Evolutionary conservation across 2,329 filamentous ascomycete species (phyloP).

Genomic region (Fusarium pseudonygamai): DNA sequence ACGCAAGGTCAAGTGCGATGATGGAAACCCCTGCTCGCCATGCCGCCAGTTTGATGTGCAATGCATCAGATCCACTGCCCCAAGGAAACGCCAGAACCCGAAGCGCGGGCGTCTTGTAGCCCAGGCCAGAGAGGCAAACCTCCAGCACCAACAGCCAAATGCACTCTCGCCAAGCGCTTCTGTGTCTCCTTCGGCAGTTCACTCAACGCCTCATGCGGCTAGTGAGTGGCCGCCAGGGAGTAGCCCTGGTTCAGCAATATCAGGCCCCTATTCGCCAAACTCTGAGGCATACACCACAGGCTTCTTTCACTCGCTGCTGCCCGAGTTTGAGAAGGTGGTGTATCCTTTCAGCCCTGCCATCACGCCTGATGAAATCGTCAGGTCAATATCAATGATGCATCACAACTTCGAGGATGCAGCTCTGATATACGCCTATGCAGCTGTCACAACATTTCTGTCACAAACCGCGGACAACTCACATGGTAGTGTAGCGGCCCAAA

Average conservation of each 20-base stretch:
- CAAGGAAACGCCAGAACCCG: constrained; percentile 37
- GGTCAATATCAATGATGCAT: constrained; percentile 34
- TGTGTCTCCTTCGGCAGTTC: constrained; percentile 26
- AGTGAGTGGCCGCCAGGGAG: constrained; percentile 26
- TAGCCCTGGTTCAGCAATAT: constrained; percentile 24
- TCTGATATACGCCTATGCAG: constrained; percentile 35
- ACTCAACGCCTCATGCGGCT: constrained; percentile 17
- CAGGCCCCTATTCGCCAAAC: constrained; percentile 23
- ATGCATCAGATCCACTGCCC: constrained; percentile 32
- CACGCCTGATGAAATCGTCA: constrained; percentile 29
- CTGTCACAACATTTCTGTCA: constrained; percentile 36
- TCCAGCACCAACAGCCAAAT: constrained; percentile 24
- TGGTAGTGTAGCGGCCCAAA: constrained; percentile 32
- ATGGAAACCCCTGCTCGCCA: constrained; percentile 35
- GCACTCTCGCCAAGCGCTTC: constrained; percentile 28
- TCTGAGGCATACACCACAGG: constrained; percentile 26
- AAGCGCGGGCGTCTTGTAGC: constrained; percentile 33
- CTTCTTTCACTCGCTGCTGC: constrained; percentile 30
- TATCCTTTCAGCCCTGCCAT: constrained; percentile 36
- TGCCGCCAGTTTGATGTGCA: constrained; percentile 35
- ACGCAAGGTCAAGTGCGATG: constrained; percentile 42
- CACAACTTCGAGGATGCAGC: constrained; percentile 32
- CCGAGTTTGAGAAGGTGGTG: constrained; percentile 35
- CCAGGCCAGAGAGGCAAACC: constrained; percentile 31
- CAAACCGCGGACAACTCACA: constrained; percentile 34